Evolutionary conservation across 352 stramenopile species (phyloP).

Genomic region (Globisporangium iwayamae): DNA sequence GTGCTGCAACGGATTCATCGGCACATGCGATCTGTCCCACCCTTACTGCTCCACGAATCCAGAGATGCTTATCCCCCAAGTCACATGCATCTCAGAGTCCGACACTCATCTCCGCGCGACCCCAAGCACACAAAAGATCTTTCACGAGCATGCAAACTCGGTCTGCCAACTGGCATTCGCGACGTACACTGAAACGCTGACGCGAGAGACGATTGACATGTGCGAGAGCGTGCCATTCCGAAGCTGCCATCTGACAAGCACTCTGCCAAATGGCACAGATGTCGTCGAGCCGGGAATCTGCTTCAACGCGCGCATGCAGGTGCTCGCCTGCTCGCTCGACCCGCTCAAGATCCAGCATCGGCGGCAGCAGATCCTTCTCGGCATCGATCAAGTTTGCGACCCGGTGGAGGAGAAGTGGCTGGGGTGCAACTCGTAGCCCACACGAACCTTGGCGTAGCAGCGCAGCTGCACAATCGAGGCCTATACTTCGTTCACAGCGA

Average conservation of each 20-base stretch:
- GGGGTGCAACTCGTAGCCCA: neutral
- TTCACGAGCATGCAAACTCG: neutral
- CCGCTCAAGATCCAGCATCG: conserved; percentile 13
- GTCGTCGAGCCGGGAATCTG: neutral
- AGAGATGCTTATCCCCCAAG: neutral
- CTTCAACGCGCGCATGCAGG: conserved; percentile 8
- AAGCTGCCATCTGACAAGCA: neutral
- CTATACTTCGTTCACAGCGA: neutral
- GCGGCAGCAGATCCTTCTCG: conserved; percentile 14
- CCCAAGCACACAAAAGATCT: neutral
- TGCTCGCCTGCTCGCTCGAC: conserved; percentile 13
- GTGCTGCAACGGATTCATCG: conserved; percentile 34
- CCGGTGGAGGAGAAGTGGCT: conserved; percentile 15
- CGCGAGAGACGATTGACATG: neutral
- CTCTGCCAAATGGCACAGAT: neutral
- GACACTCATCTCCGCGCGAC: neutral
- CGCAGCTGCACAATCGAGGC: too few species aligned
- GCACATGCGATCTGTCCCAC: conserved; percentile 15
- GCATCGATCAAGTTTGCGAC: conserved; percentile 13
- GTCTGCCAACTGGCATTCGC: conserved; percentile 8
- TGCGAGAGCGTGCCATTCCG: conserved; percentile 4
- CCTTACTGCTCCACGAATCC: conserved; percentile 16
- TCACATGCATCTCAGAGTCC: neutral
- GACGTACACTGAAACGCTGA: conserved; percentile 19
- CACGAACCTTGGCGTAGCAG: neutral